phyloP scores from a whole-genome alignment of 2,329 filamentous ascomycete genomes.

The Curvularia sp. region DNA sequence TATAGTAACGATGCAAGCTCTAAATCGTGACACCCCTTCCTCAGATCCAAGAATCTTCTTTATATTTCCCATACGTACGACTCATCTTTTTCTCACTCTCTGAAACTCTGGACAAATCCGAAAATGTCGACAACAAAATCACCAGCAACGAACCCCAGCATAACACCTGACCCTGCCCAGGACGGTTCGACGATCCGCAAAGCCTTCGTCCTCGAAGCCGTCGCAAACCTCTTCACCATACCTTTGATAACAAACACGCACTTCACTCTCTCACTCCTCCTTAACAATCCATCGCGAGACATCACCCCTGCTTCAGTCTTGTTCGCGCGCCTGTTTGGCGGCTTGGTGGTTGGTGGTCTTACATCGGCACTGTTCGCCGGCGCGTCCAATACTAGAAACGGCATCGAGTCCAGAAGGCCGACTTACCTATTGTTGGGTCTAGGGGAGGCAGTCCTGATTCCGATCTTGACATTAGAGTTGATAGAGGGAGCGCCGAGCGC shows the following conservation, averaged over 20 bases:
- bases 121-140: slow-evolving; percentile 24
- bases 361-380: slow-evolving; percentile 34
- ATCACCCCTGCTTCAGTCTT: slow-evolving; percentile 35
- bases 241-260: slow-evolving; percentile 36
- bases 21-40: background rate
- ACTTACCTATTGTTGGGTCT: slow-evolving; percentile 35
- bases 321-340: slow-evolving; percentile 36
- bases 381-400: slow-evolving; percentile 34
- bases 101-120: background rate
- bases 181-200: slow-evolving; percentile 34
- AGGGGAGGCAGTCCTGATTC: slow-evolving; percentile 33
- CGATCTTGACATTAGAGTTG: slow-evolving; percentile 30
- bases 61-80: background rate
- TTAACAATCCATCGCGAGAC: slow-evolving; percentile 27
- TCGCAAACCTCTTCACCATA: slow-evolving; percentile 39
- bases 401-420: slow-evolving; percentile 33
- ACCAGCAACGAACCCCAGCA: slow-evolving; percentile 29
- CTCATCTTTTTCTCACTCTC: background rate
- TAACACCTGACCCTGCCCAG: slow-evolving; percentile 23
- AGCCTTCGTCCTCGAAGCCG: slow-evolving; percentile 38
- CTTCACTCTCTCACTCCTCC: slow-evolving; percentile 30
- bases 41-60: background rate
- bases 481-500: slow-evolving; percentile 26
- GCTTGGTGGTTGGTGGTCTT: slow-evolving; percentile 33
- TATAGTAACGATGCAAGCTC: background rate